phyloP scores from a whole-genome alignment of 495 filamentous ascomycete genomes.

The Penicillium silybi region DNA sequence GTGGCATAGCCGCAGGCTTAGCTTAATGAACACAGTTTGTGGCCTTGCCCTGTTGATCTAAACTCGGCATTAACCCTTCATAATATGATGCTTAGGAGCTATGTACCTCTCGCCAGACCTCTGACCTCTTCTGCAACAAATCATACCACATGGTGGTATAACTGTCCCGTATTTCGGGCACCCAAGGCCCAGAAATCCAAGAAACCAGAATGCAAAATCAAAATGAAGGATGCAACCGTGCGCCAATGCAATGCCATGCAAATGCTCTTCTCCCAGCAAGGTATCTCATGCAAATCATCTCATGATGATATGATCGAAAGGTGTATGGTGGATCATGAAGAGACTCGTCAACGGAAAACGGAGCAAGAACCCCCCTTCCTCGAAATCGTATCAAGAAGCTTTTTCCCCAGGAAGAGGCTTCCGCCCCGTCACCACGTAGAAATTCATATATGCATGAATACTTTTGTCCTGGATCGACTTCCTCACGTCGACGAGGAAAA shows the following conservation, averaged over 20 bases:
- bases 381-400: slow-evolving; percentile 1
- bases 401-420: slow-evolving; percentile 40
- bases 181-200: neutral
- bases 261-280: slow-evolving; percentile 17
- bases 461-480: slow-evolving; percentile 49
- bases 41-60: too few species aligned
- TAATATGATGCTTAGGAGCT: too few species aligned
- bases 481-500: slow-evolving; percentile 57
- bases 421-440: slow-evolving; percentile 52
- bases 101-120: too few species aligned
- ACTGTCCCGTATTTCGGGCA: neutral
- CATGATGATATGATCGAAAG: slow-evolving; percentile 12
- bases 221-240: slow-evolving; percentile 6
- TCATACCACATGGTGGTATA: neutral
- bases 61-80: too few species aligned
- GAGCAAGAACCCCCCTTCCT: neutral
- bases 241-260: slow-evolving; percentile 23
- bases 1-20: slow-evolving; percentile 67
- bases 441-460: slow-evolving; percentile 53
- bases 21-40: too few species aligned
- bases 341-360: slow-evolving; percentile 8
- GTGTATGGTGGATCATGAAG: slow-evolving; percentile 7
- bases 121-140: neutral
- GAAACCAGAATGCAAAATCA: neutral
- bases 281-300: slow-evolving; percentile 36